Evolutionary conservation across 176 grass and related monocot species (phyloP), one percentile per base, ranked within the genome.

Genomic region (Tillandsia fasciculata): DNA sequence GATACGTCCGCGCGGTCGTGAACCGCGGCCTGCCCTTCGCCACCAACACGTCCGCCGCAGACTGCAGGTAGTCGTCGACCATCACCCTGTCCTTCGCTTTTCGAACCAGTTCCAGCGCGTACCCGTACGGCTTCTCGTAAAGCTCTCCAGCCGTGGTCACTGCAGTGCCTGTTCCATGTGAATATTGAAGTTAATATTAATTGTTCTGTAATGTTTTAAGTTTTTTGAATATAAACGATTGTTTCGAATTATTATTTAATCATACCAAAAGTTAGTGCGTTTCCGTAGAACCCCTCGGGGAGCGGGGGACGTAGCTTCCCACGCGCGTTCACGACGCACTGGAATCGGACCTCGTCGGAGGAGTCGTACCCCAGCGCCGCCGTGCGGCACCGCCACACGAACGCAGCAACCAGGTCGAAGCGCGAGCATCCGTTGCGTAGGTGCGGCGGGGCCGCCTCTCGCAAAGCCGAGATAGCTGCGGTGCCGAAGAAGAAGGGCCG

Each of bases 211-310:
- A 7, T 42, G 7, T 4, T 6, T 42, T 42, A 42, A 42, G 33
- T 42, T 6, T 42, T n/a, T 42, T 42, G 1, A 42, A 42, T 1
- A 42, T 42, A 42, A 42, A 42, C 3, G 33, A 1, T 42, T 42
- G 33, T 42, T 42, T 42, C 33, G 4, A 1, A 42, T 42, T 42
- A n/a, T n/a, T n/a, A 42, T 42, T 6, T 42, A 42, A 42, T 80
- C 50, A 82, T 66, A 7, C 71, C 68, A 63, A 78, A n/a, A 76
- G 84, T 20, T 70, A 83, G 74, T 73, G 76, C 72, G 73, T 90
- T 71, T 49, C 81, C 79, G 17, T 87, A 87, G 79, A 75, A 87
- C 15, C 84, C 84, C 2, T 26, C 51, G 9, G 80, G 84, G 14
- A 87, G 70, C 23, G 66, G 79, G 12, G 51, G 56, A 47, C 56